phyloP scores from a whole-genome alignment of 768 basidiomycete genomes.

The Naganishia randhawae region DNA sequence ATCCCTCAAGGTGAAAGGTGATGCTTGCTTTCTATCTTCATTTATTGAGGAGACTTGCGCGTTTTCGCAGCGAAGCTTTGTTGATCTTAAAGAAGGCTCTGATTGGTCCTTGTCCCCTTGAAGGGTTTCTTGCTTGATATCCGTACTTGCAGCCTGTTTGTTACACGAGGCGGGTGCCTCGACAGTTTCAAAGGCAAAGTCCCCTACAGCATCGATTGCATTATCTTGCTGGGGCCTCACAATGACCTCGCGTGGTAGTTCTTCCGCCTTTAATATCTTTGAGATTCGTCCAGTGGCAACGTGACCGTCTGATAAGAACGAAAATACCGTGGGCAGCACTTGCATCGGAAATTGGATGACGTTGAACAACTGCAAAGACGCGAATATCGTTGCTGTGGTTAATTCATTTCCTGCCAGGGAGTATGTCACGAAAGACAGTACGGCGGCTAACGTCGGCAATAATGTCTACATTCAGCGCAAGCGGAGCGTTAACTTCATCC shows the following conservation, averaged over 20 bases:
- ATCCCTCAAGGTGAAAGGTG: conserved; percentile 57
- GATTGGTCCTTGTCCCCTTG: neutral
- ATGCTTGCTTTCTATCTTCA: neutral
- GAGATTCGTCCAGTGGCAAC: conserved; percentile 25
- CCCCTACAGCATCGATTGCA: conserved; percentile 54
- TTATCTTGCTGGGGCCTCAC: neutral
- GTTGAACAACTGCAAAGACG: conserved; percentile 62
- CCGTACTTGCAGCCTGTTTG: conserved; percentile 22
- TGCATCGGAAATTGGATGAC: conserved; percentile 43
- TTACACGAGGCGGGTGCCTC: conserved; percentile 33
- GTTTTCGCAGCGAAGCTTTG: neutral
- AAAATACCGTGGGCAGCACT: conserved; percentile 38
- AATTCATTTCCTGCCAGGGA: conserved; percentile 59
- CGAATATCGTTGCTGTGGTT: conserved; percentile 60
- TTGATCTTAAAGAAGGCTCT: neutral
- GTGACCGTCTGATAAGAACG: conserved; percentile 22
- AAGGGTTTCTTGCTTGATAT: neutral
- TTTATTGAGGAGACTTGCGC: no score
- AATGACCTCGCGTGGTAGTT: conserved; percentile 38
- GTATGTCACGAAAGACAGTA: conserved; percentile 62
- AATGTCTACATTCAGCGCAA: conserved; percentile 51
- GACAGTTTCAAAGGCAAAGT: conserved; percentile 40
- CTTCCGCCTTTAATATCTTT: conserved; percentile 51
- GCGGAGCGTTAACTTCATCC: neutral
- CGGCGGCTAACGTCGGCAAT: conserved; percentile 57